phyloP scores from a whole-genome alignment of 495 filamentous ascomycete species.

The Xanthoparmelia taractica region DNA sequence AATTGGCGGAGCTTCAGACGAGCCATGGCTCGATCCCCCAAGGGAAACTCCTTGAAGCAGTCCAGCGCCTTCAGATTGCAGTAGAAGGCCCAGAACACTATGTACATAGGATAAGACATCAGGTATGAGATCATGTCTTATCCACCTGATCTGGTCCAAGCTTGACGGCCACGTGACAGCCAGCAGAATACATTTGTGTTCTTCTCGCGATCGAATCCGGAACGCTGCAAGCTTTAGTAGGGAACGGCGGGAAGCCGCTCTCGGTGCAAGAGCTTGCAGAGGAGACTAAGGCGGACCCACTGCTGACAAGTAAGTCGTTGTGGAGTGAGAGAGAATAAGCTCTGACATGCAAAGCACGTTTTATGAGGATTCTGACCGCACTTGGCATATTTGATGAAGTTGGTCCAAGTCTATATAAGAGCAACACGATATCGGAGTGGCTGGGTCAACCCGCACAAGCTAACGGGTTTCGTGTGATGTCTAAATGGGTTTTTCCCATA shows the following conservation, averaged over 20 bases:
- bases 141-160: background rate
- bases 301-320: background rate
- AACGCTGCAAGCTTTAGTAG: background rate
- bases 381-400: constrained; percentile 7
- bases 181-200: background rate
- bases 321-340: background rate
- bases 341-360: constrained; percentile 11
- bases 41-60: background rate
- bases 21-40: background rate
- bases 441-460: background rate
- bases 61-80: constrained; percentile 9
- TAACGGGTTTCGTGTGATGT: constrained; percentile 6
- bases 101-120: background rate
- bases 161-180: background rate
- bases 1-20: constrained; percentile 6
- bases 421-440: constrained; percentile 1
- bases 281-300: background rate
- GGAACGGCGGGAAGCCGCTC: background rate
- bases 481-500: constrained; percentile 2
- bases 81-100: constrained; percentile 5
- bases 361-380: constrained; percentile 1
- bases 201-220: constrained; percentile 7
- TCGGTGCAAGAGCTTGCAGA: constrained; percentile 6
- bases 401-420: background rate
- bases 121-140: background rate